A percentile compares a stretch with the other conserved stretches of the same genome.
Conservation (phyloP, 495 filamentous ascomycete genomes). For the Penicillium angulare region DNA sequence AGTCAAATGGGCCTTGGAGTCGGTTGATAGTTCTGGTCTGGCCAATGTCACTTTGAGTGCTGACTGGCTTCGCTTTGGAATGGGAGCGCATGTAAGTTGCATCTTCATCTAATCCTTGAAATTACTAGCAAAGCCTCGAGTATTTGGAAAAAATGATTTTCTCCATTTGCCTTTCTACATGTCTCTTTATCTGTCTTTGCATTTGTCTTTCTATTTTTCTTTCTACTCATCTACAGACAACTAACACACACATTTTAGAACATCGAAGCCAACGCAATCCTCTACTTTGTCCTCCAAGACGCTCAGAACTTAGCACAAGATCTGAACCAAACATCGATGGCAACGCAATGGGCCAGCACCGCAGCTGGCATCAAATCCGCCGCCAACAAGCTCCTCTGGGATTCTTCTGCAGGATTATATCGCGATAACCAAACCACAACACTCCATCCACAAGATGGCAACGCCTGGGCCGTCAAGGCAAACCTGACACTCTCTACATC, state of each 20-base stretch:
- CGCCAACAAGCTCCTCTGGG: slow-evolving; percentile 36
- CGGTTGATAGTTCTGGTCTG: slow-evolving; percentile 46
- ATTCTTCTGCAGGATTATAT: slow-evolving; percentile 23
- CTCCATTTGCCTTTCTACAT: too few species aligned
- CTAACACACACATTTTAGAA: too few species aligned
- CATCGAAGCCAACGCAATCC: slow-evolving; percentile 36
- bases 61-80: slow-evolving; percentile 48
- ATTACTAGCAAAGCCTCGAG: background rate
- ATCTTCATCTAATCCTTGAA: background rate
- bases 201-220: too few species aligned
- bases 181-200: too few species aligned
- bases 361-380: slow-evolving; percentile 24
- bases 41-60: slow-evolving; percentile 47
- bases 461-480: slow-evolving; percentile 42
- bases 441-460: slow-evolving; percentile 50
- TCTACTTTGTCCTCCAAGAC: slow-evolving; percentile 33
- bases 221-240: too few species aligned
- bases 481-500: slow-evolving; percentile 27
- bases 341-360: slow-evolving; percentile 16
- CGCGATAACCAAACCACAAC: slow-evolving; percentile 36
- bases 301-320: slow-evolving; percentile 24
- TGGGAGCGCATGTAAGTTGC: slow-evolving; percentile 32
- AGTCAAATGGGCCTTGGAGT: slow-evolving; percentile 44
- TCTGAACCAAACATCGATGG: slow-evolving; percentile 17
- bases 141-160: too few species aligned